Base-by-base conservation (phyloP, 2,329 filamentous ascomycete species). In the Sporothrix schenckii region DNA sequence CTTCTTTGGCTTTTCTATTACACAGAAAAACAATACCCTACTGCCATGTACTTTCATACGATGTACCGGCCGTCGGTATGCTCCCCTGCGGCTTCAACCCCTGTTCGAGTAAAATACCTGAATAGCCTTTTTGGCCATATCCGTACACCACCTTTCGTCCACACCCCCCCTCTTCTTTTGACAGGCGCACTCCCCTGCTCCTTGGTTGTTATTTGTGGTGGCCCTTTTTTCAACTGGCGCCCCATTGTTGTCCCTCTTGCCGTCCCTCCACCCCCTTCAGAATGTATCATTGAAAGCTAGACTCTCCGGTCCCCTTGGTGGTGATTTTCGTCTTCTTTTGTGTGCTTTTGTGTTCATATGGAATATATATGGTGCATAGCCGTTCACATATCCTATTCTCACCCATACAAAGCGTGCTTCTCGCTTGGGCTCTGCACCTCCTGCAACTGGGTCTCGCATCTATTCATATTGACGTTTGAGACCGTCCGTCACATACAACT, bases 281-380 rank as follows among this genome's bases (percentile, higher is more conserved):
- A 14, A 58, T 24, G 16, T 58, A 58, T 58, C 54, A 58, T 19
- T 58, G 39, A 24, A 63, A 47, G 11, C 58, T 27, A 47, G 58
- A 39, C 58, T 39, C 30, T 47, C 27, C 47, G 39, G 13, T 63
- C 34, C 44, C 14, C 41, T n/a, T 63, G 39, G 56, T 24, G 34
- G 50, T 16, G 30, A 6, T 14, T 58, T 68, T 41, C 16, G 21
- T 39, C 50, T 54, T 24, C 50, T 21, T 21, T 49, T 44, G 34
- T 54, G 24, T 27, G 24, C 16, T 44, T 19, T 65, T 69, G 50
- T 24, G 65, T 49, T 56, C 68, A 68, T 68, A 67, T 70, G 58
- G 58, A 21, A 70, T 69, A 70, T 63, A 67, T 49, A 70, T 39
- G 49, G 53, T 68, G 44, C 58, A 66, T 69, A 27, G 19, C 44